Base-by-base conservation (phyloP, 331 rosid species). In the Quercus tomentella region DNA sequence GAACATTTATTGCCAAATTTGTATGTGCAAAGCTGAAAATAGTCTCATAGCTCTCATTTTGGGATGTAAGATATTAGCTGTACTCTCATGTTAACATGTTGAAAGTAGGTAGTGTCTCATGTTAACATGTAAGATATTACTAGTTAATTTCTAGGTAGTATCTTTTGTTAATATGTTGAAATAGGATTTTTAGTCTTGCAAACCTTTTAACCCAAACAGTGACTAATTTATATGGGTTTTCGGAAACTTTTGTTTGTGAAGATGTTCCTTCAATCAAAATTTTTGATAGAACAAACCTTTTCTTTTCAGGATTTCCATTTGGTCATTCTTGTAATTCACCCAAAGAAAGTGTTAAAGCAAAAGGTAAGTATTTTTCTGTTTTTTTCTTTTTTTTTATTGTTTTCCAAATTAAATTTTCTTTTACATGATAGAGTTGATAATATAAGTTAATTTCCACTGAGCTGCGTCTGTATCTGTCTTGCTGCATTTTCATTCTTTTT, bases 231-330 rank as follows among this genome's bases (percentile, higher is more conserved):
- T 75, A 75, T 77, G 71, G 72, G 78, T 80, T 77, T 58, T 74
- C 37, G 7, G 81, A 82, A 78, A 78, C 79, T 73, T 86, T 88
- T 85, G 79, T 88, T 65, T 79, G 81, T 60, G 56, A 84, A 80
- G 71, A 84, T 75, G 57, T 80, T 63, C 37, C 73, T 71, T 79
- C 78, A 56, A 62, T 82, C 83, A 77, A 81, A 84, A 28, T 79
- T 84, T 45, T 84, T 93, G 87, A 89, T 89, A 81, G 81, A 78
- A 83, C 49, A 84, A 80, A 76, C 83, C 79, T 88, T 91, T 87
- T 87, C 82, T 81, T 92, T 92, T 94, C 97, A 92, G 97, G 99
- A 91, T 37, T 84, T 86, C 91, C 97, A 83, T 87, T 86, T 90
- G 91, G 89, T 91, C 98, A 88, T 84, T 73, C 89, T 76, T 72